Base-by-base conservation (phyloP, 2,329 filamentous ascomycete genomes). In the Cladosporium sphaerospermum region DNA sequence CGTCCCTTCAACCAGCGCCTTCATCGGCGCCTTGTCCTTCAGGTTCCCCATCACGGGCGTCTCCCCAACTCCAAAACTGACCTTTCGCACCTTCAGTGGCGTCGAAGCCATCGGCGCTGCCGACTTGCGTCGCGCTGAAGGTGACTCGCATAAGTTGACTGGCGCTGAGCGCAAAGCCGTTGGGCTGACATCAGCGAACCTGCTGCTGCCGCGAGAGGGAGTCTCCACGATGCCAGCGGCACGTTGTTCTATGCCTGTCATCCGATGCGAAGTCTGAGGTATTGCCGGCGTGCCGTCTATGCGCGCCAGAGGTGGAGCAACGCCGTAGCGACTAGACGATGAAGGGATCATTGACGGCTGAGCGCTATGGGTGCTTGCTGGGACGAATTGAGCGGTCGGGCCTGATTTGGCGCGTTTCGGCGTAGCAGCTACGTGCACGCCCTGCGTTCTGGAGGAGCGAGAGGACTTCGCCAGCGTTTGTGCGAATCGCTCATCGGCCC, bases 401-500 rank as follows among this genome's bases (percentile, higher is more conserved):
- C 13, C 48, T 36, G 48, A 7, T 23, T 34, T 42, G 10, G 13
- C 11, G 0, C 45, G 43, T 43, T 53, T 46, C 16, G 51, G 51
- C 2, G 51, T 53, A 18, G 51, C 51, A 3, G 43, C 36, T 4
- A 47, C 51, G 28, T 53, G 43, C 13, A 51, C 40, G 34, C 31
- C 39, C 10, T 36, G 40, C 8, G 48, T 18, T n/a, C 40, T 23
- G 2, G 48, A 37, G 1, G 50, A 53, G 42, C 50, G 42, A n/a
- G 50, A 53, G 16, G 42, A 31, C 31, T 45, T 54, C 11, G 9
- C 32, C 11, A 54, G 45, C 5, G 23, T 64, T 52, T 65, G 61
- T 3, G 61, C 66, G 51, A 67, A 67, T 42, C 83, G 79, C 60
- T 78, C 79, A 65, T 89, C 85, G 4, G 81, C 78, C 23, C 81